phyloP scores from a whole-genome alignment of 805 yeast species.

The Candida takata region DNA sequence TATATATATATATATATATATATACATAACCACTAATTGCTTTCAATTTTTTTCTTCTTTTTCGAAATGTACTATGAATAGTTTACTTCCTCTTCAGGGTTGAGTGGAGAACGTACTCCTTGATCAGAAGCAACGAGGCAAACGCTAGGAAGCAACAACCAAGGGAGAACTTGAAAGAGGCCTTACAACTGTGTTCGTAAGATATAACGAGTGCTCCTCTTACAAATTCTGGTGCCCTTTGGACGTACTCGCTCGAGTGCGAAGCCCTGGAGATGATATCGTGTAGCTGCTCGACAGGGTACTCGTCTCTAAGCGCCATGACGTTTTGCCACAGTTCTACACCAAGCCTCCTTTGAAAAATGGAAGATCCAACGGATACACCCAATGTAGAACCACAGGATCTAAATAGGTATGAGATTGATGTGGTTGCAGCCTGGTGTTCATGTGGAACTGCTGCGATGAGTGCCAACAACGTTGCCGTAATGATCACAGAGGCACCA shows the following conservation, averaged over 20 bases:
- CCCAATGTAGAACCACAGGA: constrained; percentile 63
- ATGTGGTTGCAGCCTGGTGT: constrained; percentile 60
- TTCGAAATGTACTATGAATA: too few relatives aligned
- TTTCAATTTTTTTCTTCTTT: too few relatives aligned
- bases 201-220: constrained; percentile 39
- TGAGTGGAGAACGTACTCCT: constrained; percentile 52
- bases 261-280: constrained; percentile 45
- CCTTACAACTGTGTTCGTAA: constrained; percentile 46
- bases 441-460: constrained; percentile 67
- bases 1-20: too few relatives aligned
- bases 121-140: constrained; percentile 38
- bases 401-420: constrained; percentile 60
- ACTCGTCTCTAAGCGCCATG: constrained; percentile 27
- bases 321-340: constrained; percentile 25
- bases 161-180: constrained; percentile 42
- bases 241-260: constrained; percentile 48
- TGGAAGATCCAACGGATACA: constrained; percentile 55
- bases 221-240: constrained; percentile 47
- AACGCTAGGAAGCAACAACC: constrained; percentile 34
- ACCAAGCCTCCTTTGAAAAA: constrained; percentile 44
- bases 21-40: too few relatives aligned
- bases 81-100: constrained; percentile 36
- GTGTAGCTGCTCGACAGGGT: constrained; percentile 31
- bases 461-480: constrained; percentile 59
- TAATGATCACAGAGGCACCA: constrained; percentile 52